Evolutionary conservation across 2,329 filamentous ascomycete genomes (phyloP), one percentile per base, ranked within the genome.

Genomic region (Hypomyces perniciosus): DNA sequence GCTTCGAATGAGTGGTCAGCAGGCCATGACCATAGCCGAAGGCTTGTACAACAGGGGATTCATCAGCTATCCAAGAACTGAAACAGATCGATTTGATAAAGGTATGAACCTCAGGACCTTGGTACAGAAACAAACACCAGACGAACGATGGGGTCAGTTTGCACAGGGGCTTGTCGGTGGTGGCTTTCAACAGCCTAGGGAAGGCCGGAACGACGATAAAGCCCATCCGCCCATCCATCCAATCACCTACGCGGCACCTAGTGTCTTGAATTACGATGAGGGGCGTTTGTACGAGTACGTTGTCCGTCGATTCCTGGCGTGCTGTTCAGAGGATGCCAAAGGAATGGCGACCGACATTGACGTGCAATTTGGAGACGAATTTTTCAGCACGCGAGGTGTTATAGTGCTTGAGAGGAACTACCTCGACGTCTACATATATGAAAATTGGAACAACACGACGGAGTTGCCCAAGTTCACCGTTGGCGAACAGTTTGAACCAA

Each of bases 191-290:
- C 85, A 87, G 57, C 93, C 93, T 13, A 83, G 92, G 39, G 80
- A 85, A 57, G 93, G 93, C 4, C 80, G 83, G 48, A 83, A 97
- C 65, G 95, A 99, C 67, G 93, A 99, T 68, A 93, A 96, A 68
- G 93, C 93, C 1, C 93, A 99, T 70, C 93, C 93, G 28, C 93
- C 93, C 0, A 99, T 99, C 53, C 93, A 99, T 61, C 93, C 93
- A 0, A 86, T 99, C 53, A 87, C 87, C n/a, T 95, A 88, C 63
- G 89, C 86, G 5, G 79, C 80, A 10, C 79, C 84, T 0, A 74
- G 74, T 0, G 80, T 90, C 3, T 73, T 80, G 26, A 81, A 75
- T 49, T 75, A 82, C 1, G 77, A 86, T 47, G 89, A 95, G 64
- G 81, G 78, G 47, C 84, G 83, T 27, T 79, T 99, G 2, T 96